Base-by-base conservation (phyloP, 2,329 filamentous ascomycete species). In the Neonectria neomacrospora region DNA sequence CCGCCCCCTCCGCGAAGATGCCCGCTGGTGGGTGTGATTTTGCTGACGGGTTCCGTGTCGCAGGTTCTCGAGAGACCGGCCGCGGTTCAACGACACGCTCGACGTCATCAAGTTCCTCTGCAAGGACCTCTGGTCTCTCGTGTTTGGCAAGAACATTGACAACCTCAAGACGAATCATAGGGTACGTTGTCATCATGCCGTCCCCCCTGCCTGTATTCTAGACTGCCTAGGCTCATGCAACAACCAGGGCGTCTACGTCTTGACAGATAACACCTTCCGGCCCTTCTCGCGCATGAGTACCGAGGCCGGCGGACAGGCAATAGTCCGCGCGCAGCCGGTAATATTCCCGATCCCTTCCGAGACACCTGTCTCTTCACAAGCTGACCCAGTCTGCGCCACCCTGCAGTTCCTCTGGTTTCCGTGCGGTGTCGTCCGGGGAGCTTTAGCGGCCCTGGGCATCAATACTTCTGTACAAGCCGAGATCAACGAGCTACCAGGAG, bases 81-180 rank as follows among this genome's bases (percentile, higher is more conserved):
- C 95, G 42, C 91, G 94, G 52, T 96, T 97, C 76, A 92, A 91
- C 65, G 94, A 97, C 72, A 94, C 94, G 4, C 88, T 99, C 44
- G 96, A 98, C 76, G 91, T 94, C 53, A 99, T 99, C 77, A 99
- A 99, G 78, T 98, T 99, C 75, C 85, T 99, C 53, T 99, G 96
- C 87, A 99, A 99, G 82, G 96, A 99, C 78, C 85, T 99, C 47
- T 99, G 96, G 96, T 94, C 89, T 34, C 85, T 98, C 20, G 88
- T 97, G 16, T 99, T 97, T 79, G 87, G 92, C 76, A 99, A 99
- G 80, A 96, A 98, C 78, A 93, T 99, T 75, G 96, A 99, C 80
- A 99, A 99, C 77, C 85, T 99, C 50, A 99, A 99, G 81, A 99
- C 96, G 9, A 99, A 99, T 76, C 96, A 99, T 77, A 85, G 96